Evolutionary conservation across 495 filamentous ascomycete genomes (phyloP), one percentile per base, ranked within the genome.

Genomic region (Aspergillus saccharolyticus): DNA sequence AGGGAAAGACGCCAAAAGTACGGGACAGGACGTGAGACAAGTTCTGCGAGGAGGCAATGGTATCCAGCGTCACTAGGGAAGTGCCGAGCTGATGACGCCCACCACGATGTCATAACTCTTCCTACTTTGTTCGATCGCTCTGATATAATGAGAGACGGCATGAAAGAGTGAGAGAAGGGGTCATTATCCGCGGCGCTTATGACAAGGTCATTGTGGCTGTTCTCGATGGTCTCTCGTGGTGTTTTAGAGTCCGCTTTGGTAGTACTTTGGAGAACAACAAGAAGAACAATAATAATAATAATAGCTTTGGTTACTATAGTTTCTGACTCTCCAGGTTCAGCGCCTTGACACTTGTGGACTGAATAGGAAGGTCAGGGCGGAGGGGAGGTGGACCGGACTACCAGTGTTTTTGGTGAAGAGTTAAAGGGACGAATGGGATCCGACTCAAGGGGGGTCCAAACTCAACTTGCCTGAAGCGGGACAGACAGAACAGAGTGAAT

Each of bases 31-130:
- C 55, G 33, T 61, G 60, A 61, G 56, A 71, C 61, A 64, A 42
- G 28, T 42, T 44, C 57, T 63, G 66, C 66, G 66, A 74, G 65
- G 70, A 67, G 46, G 43, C 43, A 22, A 50, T 46, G 17, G 16
- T n/a, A 16, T 24, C 18, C 22, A 50, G 28, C 47, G 16, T 50
- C 47, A 17, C n/a, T 16, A 50, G 15, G 22, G 3, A 50, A 7
- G 22, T 10, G 3, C 24, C 21, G 22, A 28, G 7, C 22, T 4
- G 47, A 39, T 39, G 33, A 39, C 33, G 33, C 33, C 12, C 33
- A 39, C 12, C 33, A 39, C 33, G 33, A 39, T 39, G 33, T 39
- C 33, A 15, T 39, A n/a, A n/a, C n/a, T n/a, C 16, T 33, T 33
- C 20, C 28, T 33, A 33, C n/a, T 18, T 10, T 45, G 16, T 28